phyloP scores from a whole-genome alignment of 148 eudicot genomes.

The Mesembryanthemum crystallinum region DNA sequence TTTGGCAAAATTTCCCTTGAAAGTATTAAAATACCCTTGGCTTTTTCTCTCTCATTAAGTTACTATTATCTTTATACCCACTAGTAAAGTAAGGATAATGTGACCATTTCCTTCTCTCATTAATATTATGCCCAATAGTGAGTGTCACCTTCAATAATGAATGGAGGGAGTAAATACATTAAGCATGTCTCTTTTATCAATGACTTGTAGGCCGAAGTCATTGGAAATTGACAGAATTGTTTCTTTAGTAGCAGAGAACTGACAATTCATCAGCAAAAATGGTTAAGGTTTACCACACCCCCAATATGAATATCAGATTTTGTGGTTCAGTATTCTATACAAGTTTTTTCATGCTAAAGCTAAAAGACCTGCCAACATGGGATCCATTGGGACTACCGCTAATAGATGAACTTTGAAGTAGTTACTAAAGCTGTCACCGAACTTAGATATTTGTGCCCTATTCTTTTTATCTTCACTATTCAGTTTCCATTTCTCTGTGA shows the following conservation, averaged over 20 bases:
- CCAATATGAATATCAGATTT: neutral
- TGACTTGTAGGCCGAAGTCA: neutral
- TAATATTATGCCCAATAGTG: too few species aligned
- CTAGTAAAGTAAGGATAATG: too few species aligned
- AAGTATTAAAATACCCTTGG: too few species aligned
- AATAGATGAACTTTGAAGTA: neutral
- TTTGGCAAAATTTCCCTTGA: too few species aligned
- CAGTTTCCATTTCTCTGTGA: too few species aligned
- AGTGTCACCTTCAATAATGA: too few species aligned
- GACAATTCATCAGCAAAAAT: neutral
- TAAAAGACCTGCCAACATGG: neutral
- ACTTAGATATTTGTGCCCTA: too few species aligned
- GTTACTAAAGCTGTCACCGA: neutral
- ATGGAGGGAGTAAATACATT: neutral
- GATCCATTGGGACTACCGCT: neutral
- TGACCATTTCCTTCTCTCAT: too few species aligned
- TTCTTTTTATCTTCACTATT: too few species aligned
- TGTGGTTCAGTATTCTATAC: neutral
- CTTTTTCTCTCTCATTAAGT: too few species aligned
- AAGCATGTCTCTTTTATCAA: neutral
- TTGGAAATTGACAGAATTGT: neutral
- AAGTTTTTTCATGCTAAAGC: neutral
- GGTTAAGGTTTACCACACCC: slow-evolving; percentile 1
- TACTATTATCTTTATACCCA: too few species aligned
- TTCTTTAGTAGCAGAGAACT: neutral